phyloP scores from a whole-genome alignment of 148 eudicot species.

The Vaccinium macrocarpon region DNA sequence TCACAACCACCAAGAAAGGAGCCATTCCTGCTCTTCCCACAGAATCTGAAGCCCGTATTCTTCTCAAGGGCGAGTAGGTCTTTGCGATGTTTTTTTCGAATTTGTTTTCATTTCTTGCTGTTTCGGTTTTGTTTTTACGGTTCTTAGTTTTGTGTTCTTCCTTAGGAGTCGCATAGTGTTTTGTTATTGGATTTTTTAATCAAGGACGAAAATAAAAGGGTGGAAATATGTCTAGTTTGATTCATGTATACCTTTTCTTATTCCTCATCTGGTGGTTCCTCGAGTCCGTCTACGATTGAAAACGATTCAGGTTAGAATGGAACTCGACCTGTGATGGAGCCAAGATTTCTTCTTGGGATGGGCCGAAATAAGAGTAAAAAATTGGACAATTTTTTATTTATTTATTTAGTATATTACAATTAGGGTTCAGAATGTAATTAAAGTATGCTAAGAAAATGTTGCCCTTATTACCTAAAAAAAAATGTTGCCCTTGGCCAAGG shows the following conservation, averaged over 20 bases:
- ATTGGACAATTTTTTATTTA: too few relatives aligned
- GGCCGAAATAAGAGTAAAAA: too few relatives aligned
- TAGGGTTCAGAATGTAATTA: too few relatives aligned
- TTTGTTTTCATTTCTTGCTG: neutral
- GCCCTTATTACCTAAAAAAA: too few relatives aligned
- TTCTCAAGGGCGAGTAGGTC: conserved; percentile 26
- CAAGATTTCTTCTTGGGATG: too few relatives aligned
- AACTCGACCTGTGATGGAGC: too few relatives aligned
- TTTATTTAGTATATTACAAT: too few relatives aligned
- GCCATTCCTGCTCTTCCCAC: conserved; percentile 87
- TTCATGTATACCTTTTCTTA: neutral
- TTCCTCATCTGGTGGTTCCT: neutral
- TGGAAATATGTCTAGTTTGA: neutral
- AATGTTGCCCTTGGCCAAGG: neutral
- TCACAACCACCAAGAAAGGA: conserved; percentile 75
- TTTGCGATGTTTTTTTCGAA: neutral
- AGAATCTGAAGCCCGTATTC: conserved; percentile 34
- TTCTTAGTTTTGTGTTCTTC: conserved; percentile 1
- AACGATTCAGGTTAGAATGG: too few relatives aligned
- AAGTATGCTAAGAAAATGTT: too few relatives aligned
- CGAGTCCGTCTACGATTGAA: too few relatives aligned
- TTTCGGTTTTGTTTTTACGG: neutral
- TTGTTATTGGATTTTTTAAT: neutral
- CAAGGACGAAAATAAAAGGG: neutral
- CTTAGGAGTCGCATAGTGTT: neutral